Conservation (phyloP, 176 grass and related monocot genomes). For the Juncus inflexus region DNA sequence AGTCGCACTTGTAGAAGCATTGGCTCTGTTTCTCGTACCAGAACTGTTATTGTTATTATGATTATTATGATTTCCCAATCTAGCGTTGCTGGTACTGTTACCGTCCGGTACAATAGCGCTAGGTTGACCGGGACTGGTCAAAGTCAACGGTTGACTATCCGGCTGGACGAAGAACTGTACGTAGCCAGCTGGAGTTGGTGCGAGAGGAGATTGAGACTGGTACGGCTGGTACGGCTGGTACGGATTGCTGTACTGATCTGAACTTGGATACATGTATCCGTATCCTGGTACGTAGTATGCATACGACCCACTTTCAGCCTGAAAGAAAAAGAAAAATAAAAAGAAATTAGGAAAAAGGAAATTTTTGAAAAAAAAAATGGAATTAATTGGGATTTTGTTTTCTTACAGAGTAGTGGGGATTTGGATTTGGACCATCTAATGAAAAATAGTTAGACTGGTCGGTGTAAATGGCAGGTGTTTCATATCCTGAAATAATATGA, state of each 20-base stretch:
- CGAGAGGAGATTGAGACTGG: conserved; percentile 42
- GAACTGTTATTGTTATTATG: conserved; percentile 29
- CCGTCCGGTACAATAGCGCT: conserved; percentile 10
- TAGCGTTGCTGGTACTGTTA: conserved; percentile 28
- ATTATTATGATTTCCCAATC: conserved; percentile 5
- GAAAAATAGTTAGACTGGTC: conserved; percentile 40
- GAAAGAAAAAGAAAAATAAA: conserved; percentile 17
- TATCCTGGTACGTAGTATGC: conserved; percentile 64
- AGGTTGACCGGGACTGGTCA: conserved; percentile 28
- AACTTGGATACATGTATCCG: conserved; percentile 47
- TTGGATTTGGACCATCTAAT: conserved; percentile 56
- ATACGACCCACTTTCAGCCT: conserved; percentile 52
- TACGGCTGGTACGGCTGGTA: conserved; percentile 48
- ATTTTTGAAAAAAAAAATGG: conserved; percentile 5
- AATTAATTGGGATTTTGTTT: conserved; percentile 29
- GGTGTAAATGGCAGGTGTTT: conserved; percentile 43
- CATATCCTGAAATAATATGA: conserved; percentile 43
- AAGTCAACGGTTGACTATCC: conserved; percentile 28
- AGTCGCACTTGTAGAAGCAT: conserved; percentile 39
- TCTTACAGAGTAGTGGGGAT: too few species aligned
- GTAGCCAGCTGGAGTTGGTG: conserved; percentile 42
- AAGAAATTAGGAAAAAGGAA: neutral
- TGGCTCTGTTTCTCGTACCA: conserved; percentile 28
- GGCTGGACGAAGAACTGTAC: conserved; percentile 49
- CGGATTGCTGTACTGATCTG: conserved; percentile 43